phyloP scores from a whole-genome alignment of 2,329 filamentous ascomycete species.

The Pseudodiploospora longispora region DNA sequence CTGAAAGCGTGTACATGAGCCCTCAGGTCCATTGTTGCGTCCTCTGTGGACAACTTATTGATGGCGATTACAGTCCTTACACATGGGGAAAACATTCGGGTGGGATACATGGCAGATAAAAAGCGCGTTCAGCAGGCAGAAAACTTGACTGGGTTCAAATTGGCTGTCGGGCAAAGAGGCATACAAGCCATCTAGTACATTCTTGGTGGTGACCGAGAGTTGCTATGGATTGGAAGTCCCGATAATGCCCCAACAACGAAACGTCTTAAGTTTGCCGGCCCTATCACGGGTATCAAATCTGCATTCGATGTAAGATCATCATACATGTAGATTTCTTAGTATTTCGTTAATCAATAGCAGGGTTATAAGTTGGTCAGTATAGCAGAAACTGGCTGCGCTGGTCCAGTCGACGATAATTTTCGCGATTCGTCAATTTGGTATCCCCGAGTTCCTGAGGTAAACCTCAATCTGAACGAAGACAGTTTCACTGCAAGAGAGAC shows the following conservation, averaged over 20 bases:
- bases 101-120: conserved; percentile 8
- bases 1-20: background rate
- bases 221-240: conserved; percentile 8
- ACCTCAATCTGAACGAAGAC: conserved; percentile 5
- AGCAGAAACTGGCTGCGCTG: conserved; percentile 2
- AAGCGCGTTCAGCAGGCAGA: conserved; percentile 2
- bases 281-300: conserved; percentile 7
- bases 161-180: conserved; percentile 8
- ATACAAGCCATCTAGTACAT: conserved; percentile 9
- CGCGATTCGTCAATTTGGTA: conserved; percentile 9
- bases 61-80: background rate
- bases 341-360: conserved; percentile 2
- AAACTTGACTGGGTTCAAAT: conserved; percentile 6
- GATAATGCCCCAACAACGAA: conserved; percentile 6
- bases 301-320: conserved; percentile 9
- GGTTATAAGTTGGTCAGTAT: conserved; percentile 10
- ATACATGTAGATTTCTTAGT: background rate
- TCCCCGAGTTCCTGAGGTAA: conserved; percentile 7
- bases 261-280: conserved; percentile 3
- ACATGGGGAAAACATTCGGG: conserved; percentile 1
- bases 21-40: conserved; percentile 3
- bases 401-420: conserved; percentile 3
- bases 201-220: conserved; percentile 4
- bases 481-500: conserved; percentile 7
- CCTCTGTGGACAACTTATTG: conserved; percentile 7